Evolutionary conservation across 495 filamentous ascomycete genomes (phyloP), one percentile per base, ranked within the genome.

Genomic region (Penicillium ochrochloron): DNA sequence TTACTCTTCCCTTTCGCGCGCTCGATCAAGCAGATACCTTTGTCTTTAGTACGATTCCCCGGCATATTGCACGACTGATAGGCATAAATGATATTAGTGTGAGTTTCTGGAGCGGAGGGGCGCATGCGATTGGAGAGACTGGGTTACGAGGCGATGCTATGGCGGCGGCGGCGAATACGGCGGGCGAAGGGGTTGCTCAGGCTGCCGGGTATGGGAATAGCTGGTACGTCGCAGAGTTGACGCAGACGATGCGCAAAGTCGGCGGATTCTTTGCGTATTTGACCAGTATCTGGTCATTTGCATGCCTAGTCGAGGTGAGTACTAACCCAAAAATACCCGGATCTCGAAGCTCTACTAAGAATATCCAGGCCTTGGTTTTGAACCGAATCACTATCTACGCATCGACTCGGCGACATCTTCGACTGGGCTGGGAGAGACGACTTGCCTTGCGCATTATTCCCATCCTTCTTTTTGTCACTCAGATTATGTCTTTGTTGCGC

Each of bases 341-440:
- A 23, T n/a, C n/a, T 8, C 2, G 2, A 31, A n/a, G 31, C 53
- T 31, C 19, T 34, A 44, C 70, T 73, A 54, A 76, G 48, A 10
- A n/a, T 10, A 19, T 52, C n/a, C 61, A 86, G 86, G 92, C 92
- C 55, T 84, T 99, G 61, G 76, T 99, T 64, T 81, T 97, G 34
- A 97, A 99, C 78, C 88, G 95, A 46, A 94, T 95, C 14, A 89
- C 92, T 42, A 92, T 98, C 58, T 99, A 96, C 75, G 94, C 94
- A 39, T 94, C 94, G 0, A 91, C 92, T 7, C 83, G 95, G 44
- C 84, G 93, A 39, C 89, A 90, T 33, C 80, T 97, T 6, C 83
- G 80, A 8, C 79, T 98, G 0, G 81, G 82, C 37, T 93, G 90
- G 87, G 83, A 85, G 35, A 75, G 91, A 42, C 89, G 95, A 5